phyloP scores from a whole-genome alignment of 306 rosid genomes.

The Heteromeles arbutifolia region DNA sequence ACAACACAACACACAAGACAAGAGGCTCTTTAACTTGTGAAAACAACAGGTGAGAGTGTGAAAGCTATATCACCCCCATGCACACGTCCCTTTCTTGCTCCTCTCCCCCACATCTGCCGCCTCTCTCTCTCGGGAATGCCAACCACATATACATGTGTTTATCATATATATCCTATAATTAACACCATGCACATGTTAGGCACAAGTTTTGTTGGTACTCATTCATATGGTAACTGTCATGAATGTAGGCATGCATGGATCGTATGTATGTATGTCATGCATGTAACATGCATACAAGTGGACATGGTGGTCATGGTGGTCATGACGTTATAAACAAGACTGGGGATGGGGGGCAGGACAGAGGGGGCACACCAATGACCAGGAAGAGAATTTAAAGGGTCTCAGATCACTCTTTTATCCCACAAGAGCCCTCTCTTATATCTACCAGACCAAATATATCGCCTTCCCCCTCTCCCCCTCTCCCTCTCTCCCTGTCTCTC shows the following conservation, averaged over 20 bases:
- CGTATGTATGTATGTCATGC: neutral
- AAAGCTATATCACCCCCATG: conserved; percentile 97
- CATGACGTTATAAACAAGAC: conserved; percentile 21
- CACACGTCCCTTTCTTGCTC: conserved; percentile 99
- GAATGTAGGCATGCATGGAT: neutral
- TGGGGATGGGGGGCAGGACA: neutral
- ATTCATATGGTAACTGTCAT: neutral
- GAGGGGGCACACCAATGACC: neutral
- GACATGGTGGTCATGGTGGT: neutral
- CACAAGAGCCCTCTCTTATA: conserved; percentile 19
- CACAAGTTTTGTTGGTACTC: neutral
- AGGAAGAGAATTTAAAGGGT: neutral
- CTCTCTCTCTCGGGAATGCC: conserved; percentile 62
- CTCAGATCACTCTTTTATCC: neutral
- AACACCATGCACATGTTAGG: conserved; percentile 22
- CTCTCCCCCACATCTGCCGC: conserved; percentile 99
- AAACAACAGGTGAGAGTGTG: conserved; percentile 76
- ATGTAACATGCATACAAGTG: neutral
- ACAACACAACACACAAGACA: conserved; percentile 41
- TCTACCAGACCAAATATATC: conserved; percentile 41
- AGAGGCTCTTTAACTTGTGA: conserved; percentile 64
- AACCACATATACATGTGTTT: conserved; percentile 27
- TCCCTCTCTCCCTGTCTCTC: neutral
- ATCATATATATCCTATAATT: conserved; percentile 1
- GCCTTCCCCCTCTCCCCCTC: neutral